phyloP scores from a whole-genome alignment of 495 filamentous ascomycete genomes.

The Neurospora sp. region DNA sequence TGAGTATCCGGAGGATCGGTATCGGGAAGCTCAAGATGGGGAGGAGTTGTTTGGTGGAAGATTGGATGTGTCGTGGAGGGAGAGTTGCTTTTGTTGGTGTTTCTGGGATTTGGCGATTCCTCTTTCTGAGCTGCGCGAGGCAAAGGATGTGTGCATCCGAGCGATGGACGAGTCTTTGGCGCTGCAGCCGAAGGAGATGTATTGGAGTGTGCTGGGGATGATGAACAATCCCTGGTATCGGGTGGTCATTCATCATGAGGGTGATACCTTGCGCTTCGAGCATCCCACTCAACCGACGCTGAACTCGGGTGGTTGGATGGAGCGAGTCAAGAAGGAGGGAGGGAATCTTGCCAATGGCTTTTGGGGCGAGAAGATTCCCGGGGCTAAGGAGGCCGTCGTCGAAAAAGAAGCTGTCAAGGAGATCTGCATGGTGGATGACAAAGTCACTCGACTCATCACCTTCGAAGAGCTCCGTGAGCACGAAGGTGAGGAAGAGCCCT shows the following conservation, averaged over 20 bases:
- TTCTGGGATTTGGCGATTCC: slow-evolving; percentile 79
- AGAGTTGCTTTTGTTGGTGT: slow-evolving; percentile 85
- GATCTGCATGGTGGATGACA: slow-evolving; percentile 72
- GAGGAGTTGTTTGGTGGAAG: slow-evolving; percentile 65
- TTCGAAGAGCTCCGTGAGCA: slow-evolving; percentile 66
- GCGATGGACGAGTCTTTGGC: slow-evolving; percentile 91
- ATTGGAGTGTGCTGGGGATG: slow-evolving; percentile 95
- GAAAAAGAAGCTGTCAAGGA: slow-evolving; percentile 43
- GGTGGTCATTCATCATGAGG: slow-evolving; percentile 66
- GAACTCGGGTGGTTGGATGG: slow-evolving; percentile 89
- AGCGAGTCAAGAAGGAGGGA: slow-evolving; percentile 78
- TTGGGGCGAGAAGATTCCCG: slow-evolving; percentile 69
- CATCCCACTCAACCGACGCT: slow-evolving; percentile 81
- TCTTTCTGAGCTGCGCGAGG: slow-evolving; percentile 47
- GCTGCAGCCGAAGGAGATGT: slow-evolving; percentile 86
- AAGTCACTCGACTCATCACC: slow-evolving; percentile 50
- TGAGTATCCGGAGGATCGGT: slow-evolving; percentile 79
- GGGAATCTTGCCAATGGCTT: slow-evolving; percentile 72
- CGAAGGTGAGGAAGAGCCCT: slow-evolving; percentile 56
- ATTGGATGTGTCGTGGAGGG: slow-evolving; percentile 74
- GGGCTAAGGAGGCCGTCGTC: slow-evolving; percentile 38
- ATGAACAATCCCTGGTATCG: slow-evolving; percentile 98
- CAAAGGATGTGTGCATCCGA: slow-evolving; percentile 69
- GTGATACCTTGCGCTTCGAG: slow-evolving; percentile 62
- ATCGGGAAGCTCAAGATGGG: slow-evolving; percentile 54